Conservation (phyloP, 2,329 filamentous ascomycete species). For the Hymenoscyphus scutula region DNA sequence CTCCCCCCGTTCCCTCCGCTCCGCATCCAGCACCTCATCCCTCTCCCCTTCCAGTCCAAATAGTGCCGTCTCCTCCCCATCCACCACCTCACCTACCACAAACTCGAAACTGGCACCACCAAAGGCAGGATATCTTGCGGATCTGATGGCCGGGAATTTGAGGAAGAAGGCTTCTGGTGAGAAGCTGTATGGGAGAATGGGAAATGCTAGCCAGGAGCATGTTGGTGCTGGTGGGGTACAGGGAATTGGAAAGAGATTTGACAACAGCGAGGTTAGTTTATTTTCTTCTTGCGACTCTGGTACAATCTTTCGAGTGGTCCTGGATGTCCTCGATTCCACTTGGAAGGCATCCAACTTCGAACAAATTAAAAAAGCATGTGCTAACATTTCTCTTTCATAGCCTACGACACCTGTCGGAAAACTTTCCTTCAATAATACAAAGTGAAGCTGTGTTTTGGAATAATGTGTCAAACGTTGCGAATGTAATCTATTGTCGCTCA, state of each 20-base stretch:
- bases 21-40: not conserved
- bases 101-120: not conserved
- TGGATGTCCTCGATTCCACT: not conserved
- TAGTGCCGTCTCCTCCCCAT: not conserved
- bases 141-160: conserved; percentile 19
- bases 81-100: not conserved
- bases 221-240: conserved; percentile 20
- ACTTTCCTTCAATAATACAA: not conserved
- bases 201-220: conserved; percentile 23
- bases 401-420: not conserved
- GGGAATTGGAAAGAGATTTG: conserved; percentile 17
- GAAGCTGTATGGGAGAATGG: conserved; percentile 25
- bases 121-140: not conserved
- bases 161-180: conserved; percentile 26
- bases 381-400: not conserved
- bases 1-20: not conserved
- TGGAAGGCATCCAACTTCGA: not conserved
- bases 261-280: not conserved
- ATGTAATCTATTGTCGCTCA: not conserved
- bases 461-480: not conserved
- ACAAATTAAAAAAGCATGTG: not conserved
- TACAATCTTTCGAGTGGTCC: not conserved
- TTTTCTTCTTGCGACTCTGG: not conserved
- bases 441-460: not conserved
- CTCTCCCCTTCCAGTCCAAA: not conserved